Evolutionary conservation across 202 grass and related monocot species (phyloP).

Genomic region (Thinopyrum obtusiflorum): DNA sequence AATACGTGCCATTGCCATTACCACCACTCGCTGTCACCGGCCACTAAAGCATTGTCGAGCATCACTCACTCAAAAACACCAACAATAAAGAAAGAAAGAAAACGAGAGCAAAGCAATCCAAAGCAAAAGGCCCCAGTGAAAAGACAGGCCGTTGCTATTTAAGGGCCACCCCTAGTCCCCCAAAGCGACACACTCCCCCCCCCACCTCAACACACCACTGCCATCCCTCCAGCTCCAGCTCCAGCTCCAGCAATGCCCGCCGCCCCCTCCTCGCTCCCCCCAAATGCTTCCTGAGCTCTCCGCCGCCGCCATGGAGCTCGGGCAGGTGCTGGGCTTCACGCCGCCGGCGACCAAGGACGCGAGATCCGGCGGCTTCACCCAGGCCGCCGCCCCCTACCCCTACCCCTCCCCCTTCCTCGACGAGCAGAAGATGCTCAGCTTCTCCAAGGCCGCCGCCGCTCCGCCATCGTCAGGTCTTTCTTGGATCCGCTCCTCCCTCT

Average conservation of each 20-base stretch:
- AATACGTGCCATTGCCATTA: neutral
- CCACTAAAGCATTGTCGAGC: neutral
- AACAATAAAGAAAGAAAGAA: neutral
- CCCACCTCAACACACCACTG: neutral
- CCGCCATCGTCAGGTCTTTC: conserved; percentile 37
- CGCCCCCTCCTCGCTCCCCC: neutral
- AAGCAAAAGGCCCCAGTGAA: neutral
- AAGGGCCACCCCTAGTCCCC: conserved; percentile 48
- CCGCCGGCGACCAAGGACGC: conserved; percentile 26
- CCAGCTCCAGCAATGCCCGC: conserved; percentile 31
- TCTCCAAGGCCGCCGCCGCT: conserved; percentile 45
- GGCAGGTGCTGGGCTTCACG: conserved; percentile 33
- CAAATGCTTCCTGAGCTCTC: conserved; percentile 17
- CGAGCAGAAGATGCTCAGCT: conserved; percentile 59
- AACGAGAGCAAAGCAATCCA: neutral
- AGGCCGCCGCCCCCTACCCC: neutral
- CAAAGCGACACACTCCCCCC: conserved; percentile 28
- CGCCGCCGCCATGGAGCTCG: conserved; percentile 41
- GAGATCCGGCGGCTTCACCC: conserved; percentile 22
- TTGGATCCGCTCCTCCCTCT: neutral
- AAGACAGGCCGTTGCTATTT: conserved; percentile 46
- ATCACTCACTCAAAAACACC: neutral
- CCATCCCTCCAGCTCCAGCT: too few relatives aligned
- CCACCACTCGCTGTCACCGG: neutral
- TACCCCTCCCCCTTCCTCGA: conserved; percentile 55